A percentile compares a stretch with the other conserved stretches of the same genome.
Evolutionary conservation across 345 rosid species (phyloP).

Genomic region (Tarenaya hassleriana): DNA sequence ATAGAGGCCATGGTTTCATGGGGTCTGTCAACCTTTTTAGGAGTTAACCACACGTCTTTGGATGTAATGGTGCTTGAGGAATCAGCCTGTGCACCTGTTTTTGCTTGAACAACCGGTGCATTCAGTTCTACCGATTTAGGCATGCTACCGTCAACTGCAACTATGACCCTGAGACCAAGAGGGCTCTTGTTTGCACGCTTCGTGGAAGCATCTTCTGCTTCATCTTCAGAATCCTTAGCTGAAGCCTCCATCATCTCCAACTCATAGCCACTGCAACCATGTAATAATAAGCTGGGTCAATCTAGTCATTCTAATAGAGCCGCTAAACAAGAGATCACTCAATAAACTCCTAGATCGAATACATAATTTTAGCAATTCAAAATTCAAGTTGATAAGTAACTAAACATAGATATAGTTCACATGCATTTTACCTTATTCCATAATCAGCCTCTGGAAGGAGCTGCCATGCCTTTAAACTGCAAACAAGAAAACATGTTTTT

Average conservation of each 20-base stretch:
- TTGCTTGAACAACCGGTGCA: slow-evolving; percentile 16
- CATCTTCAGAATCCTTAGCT: slow-evolving; percentile 92
- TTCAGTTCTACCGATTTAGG: slow-evolving; percentile 28
- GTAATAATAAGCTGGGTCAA: background rate
- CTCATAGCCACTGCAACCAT: slow-evolving; percentile 56
- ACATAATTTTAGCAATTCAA: slow-evolving; percentile 3
- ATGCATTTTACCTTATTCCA: slow-evolving; percentile 54
- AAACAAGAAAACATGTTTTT: slow-evolving; percentile 4
- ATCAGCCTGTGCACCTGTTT: slow-evolving; percentile 24
- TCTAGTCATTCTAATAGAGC: background rate
- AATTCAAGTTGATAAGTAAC: background rate
- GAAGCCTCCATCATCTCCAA: slow-evolving; percentile 79
- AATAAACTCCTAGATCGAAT: slow-evolving; percentile 9
- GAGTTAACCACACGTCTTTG: slow-evolving; percentile 28
- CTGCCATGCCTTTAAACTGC: slow-evolving; percentile 82
- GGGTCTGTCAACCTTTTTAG: slow-evolving; percentile 26
- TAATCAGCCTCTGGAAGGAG: slow-evolving; percentile 76
- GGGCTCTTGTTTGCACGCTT: slow-evolving; percentile 50
- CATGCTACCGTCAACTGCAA: slow-evolving; percentile 24
- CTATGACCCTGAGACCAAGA: slow-evolving; percentile 32
- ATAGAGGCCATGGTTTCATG: slow-evolving; percentile 28
- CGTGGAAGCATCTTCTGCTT: slow-evolving; percentile 33
- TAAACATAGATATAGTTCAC: slow-evolving; percentile 4
- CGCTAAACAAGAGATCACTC: background rate
- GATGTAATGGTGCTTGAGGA: slow-evolving; percentile 24